Evolutionary conservation across 331 rosid species (phyloP), one percentile per base, ranked within the genome.

Genomic region (Arachis monticola): DNA sequence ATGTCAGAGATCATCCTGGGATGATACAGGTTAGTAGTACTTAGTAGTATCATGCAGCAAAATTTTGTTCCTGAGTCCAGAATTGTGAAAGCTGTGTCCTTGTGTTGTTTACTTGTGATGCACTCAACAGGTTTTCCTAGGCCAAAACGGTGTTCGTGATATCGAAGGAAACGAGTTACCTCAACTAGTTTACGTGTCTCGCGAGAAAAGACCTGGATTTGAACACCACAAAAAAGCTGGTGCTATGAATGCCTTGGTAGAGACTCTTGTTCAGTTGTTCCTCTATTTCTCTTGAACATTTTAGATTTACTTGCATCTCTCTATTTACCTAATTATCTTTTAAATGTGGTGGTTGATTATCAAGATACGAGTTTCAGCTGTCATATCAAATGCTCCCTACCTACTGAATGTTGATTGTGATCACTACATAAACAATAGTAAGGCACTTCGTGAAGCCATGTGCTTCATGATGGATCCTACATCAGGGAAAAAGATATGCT

Each of bases 391-490:
- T 77, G 96, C 98, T 70, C 92, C 98, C n/a, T 89, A 89, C 69
- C 75, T 93, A 31, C 82, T 93, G 65, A 93, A 93, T 71, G 96
- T 93, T 3, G 96, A 93, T 61, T 91, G 98, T 84, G 98, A 93
- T 83, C 97, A 93, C 86, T 93, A 93, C 81, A 88, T 93, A 69
- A 93, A 93, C 90, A 93, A 93, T 79, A 93, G 97, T 79, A 91
- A 93, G 85, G 98, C 98, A 6, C 89, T 93, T 63, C 79, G 98
- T 12, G 96, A 93, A 84, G 91, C 97, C 64, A 93, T 93, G 98
- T 93, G 98, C 73, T 93, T 93, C 92, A 85, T 93, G 97, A 93
- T 93, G 98, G 98, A 93, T 82, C 97, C 96, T 62, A 85, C 91
- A 10, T 89, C 92, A 7, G 98, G 98, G 72, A 88, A 86, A 84